Evolutionary conservation across 2,329 filamentous ascomycete species (phyloP), one percentile per base, ranked within the genome.

Genomic region (Rugonectria rugulosa): DNA sequence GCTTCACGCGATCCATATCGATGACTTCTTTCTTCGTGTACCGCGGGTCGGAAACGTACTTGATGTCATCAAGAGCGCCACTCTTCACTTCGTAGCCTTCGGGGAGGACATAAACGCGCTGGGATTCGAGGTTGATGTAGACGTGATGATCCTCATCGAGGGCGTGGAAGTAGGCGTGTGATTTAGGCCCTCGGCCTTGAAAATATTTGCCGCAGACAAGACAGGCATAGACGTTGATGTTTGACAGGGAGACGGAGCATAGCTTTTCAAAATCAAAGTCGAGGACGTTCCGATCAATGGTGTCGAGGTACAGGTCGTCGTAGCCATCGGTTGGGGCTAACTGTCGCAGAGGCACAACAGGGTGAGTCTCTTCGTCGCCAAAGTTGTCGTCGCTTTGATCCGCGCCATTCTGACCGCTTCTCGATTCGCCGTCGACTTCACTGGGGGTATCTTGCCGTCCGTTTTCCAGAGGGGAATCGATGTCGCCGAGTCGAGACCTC

Each of bases 221-320:
- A 70, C 95, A 99, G 9, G 95, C 95, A 73, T 99, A 99, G 38
- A 99, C 93, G 72, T 99, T 99, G 78, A 98, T 97, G 73, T 98
- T 98, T 43, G 93, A 97, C 7, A 99, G 83, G 27, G 92, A 96
- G 63, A 99, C 84, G 20, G 94, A 98, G 77, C 95, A 99, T 11
- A 97, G 86, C 80, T 99, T 99, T 73, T 99, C 95, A 72, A 99
- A 99, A 75, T 99, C 95, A 72, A 98, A 98, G 75, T 99, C 95
- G 53, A 98, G 87, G 41, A 97, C 88, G 70, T 88, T 87, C 68
- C 95, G 91, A 74, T 97, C 88, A 76, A 99, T 96, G 11, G 95
- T 98, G 79, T 99, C 95, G 65, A 99, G 90, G 73, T 99, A 99
- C 23, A 99, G 87, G 73, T 99, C 94, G 68, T 90, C 88, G 78